Percentiles rank a stretch among this genome's conserved stretches.
phyloP scores from a whole-genome alignment of 257 asterid genomes.

The Jasminum sambac region DNA sequence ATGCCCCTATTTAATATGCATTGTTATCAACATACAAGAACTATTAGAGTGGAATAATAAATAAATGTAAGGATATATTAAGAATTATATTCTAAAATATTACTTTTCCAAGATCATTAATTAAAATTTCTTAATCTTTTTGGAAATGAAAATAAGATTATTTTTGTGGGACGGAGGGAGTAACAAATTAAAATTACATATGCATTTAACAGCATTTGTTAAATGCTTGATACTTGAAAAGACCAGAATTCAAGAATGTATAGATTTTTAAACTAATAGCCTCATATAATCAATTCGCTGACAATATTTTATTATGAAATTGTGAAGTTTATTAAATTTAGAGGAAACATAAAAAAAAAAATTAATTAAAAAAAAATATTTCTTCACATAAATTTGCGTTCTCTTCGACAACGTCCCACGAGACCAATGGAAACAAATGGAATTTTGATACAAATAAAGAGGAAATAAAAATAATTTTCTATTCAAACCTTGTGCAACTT shows the following conservation, averaged over 20 bases:
- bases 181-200: no score
- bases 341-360: background rate
- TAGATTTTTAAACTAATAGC: background rate
- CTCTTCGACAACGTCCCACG: conserved; percentile 20
- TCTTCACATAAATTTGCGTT: background rate
- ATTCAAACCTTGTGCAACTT: conserved; percentile 10
- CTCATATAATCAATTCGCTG: background rate
- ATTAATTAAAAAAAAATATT: background rate
- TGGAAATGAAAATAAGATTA: no score
- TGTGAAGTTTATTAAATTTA: background rate
- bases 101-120: no score
- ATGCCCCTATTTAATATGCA: no score
- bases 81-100: no score
- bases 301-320: background rate
- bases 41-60: no score
- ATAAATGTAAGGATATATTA: no score
- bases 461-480: conserved; percentile 9
- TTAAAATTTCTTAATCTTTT: no score
- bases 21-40: no score
- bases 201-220: no score
- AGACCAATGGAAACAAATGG: conserved; percentile 23
- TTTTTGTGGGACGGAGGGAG: no score
- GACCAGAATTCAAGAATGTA: background rate
- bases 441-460: conserved; percentile 21
- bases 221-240: no score